These are phyloP conservation scores for Macrotyloma uniflorum DNA, from an alignment of 306 rosid genomes.

Conservation along the genomic window DNA sequence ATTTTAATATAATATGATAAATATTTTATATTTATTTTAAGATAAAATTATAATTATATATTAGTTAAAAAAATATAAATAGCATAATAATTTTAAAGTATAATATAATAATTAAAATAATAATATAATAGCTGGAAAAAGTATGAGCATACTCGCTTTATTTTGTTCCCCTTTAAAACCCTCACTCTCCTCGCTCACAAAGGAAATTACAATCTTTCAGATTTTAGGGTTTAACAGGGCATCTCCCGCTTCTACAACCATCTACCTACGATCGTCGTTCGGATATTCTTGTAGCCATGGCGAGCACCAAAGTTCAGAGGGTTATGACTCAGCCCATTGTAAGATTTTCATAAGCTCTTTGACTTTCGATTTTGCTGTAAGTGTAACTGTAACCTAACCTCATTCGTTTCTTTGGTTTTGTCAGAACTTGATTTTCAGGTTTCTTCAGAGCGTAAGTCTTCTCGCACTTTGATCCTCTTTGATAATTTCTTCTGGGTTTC, in stretches of 20 bases:
- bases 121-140: not conserved
- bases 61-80: no score
- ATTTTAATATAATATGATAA: no score
- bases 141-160: not conserved
- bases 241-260: not conserved
- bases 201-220: not conserved
- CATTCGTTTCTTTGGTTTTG: not conserved
- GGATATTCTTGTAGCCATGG: conserved; percentile 52
- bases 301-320: conserved; percentile 96
- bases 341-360: conserved; percentile 17
- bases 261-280: not conserved
- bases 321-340: conserved; percentile 95
- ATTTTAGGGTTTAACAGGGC: not conserved
- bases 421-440: conserved; percentile 92
- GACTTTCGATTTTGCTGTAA: not conserved
- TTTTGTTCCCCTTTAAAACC: not conserved
- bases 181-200: no score
- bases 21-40: no score
- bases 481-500: not conserved
- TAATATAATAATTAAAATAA: no score
- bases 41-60: no score
- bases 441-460: conserved; percentile 80
- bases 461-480: not conserved
- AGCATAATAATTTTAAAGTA: no score
- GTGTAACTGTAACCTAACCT: not conserved